Base-by-base conservation (phyloP, 2,329 filamentous ascomycete genomes). In the Septoria linicola region DNA sequence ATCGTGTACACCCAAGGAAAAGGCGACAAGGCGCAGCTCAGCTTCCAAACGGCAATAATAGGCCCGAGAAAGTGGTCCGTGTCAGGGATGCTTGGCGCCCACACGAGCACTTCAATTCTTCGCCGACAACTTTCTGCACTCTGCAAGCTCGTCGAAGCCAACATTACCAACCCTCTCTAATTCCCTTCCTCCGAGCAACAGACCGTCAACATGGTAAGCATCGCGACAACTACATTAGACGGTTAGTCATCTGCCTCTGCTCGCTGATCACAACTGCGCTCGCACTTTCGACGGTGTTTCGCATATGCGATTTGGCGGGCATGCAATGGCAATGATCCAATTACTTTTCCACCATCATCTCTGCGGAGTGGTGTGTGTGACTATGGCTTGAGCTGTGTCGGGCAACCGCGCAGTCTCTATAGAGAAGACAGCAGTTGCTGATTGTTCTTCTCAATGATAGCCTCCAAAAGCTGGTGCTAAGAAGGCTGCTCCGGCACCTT, bases 371-470 rank as follows among this genome's bases (percentile, higher is more conserved):
- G 55, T 59, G 58, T 41, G 54, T 61, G 59, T 63, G 63, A 61
- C 59, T 50, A 61, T 67, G 78, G 78, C 78, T 81, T 79, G 79
- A 80, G 76, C 66, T 71, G 70, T 64, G 63, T 63, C 62, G 59
- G 57, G 62, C 62, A 73, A 73, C 70, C 69, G 68, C 69, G 63
- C 70, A 74, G 76, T 80, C 87, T 93, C 89, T 85, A 78, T 95
- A 95, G 89, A 95, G 89, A 68, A 59, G 87, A 83, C 86, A 84
- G 88, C 89, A 86, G 88, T 80, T 77, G 75, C 90, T 96, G 88
- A 95, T 89, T 95, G 88, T 93, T 91, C 95, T 89, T 69, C 92
- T 97, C 92, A 93, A 97, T 97, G 91, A 97, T 81, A 97, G 93
- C 89, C 93, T 87, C 88, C 92, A 75, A 99, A 97, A 82, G 70